Conservation (phyloP, 2,329 filamentous ascomycete genomes). For the Verticillium nubilum region DNA sequence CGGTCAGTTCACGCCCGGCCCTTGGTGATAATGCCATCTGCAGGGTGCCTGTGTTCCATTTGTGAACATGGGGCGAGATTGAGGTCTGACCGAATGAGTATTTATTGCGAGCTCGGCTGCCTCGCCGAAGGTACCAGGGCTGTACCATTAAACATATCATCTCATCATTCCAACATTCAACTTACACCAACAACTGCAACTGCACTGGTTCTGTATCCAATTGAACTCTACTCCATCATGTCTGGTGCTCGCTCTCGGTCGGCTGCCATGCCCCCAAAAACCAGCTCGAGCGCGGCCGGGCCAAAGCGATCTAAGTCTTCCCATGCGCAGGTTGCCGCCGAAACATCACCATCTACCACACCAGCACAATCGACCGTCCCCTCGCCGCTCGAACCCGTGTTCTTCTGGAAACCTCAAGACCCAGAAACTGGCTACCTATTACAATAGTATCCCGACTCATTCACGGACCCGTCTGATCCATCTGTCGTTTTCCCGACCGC, state of each 20-base stretch:
- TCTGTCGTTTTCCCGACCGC: constrained; percentile 38
- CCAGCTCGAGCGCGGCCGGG: not conserved
- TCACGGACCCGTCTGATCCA: constrained; percentile 31
- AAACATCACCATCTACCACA: not conserved
- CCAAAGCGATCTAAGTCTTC: not conserved
- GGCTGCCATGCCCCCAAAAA: not conserved
- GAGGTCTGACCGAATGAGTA: not conserved
- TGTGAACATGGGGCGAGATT: not conserved
- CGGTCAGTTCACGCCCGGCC: not conserved
- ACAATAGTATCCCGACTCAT: constrained; percentile 55
- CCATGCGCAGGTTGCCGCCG: not conserved
- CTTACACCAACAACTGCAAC: not conserved
- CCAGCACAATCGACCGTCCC: not conserved
- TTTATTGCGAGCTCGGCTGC: not conserved
- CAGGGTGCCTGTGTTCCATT: no score
- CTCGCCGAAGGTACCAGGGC: not conserved
- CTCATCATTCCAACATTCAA: not conserved
- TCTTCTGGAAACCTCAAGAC: constrained; percentile 44
- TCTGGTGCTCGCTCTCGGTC: not conserved
- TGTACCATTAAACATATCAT: not conserved
- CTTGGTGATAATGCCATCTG: not conserved
- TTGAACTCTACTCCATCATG: not conserved
- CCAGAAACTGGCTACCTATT: constrained; percentile 47
- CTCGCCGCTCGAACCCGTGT: constrained; percentile 18
- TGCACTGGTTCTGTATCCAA: not conserved